Conservation (phyloP, 169 alveolate species). For the Eimeria sp. region DNA sequence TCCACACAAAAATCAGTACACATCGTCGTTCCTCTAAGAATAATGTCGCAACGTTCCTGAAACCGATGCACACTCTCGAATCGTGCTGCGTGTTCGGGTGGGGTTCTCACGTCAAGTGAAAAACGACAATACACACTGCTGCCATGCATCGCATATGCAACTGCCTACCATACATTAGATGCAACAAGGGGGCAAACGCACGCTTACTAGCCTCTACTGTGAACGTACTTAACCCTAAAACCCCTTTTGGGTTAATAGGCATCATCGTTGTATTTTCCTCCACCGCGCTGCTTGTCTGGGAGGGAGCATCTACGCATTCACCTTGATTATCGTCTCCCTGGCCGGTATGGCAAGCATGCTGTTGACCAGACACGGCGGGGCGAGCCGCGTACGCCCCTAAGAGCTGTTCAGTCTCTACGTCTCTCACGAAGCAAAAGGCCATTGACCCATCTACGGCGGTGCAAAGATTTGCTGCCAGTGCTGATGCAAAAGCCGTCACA, state of each 20-base stretch:
- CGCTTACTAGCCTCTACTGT: slow-evolving; percentile 4
- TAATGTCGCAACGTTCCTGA: not conserved
- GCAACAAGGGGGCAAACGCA: not conserved
- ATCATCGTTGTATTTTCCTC: not conserved
- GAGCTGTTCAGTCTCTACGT: slow-evolving; percentile 74
- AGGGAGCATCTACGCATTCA: slow-evolving; percentile 3
- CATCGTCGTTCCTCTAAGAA: not conserved
- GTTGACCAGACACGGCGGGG: not conserved
- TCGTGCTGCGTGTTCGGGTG: not conserved
- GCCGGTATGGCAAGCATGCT: not conserved
- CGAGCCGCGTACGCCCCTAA: slow-evolving; percentile 45
- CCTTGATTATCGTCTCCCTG: not conserved
- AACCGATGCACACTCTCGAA: not conserved
- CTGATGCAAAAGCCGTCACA: slow-evolving; percentile 55
- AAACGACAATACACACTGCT: not conserved
- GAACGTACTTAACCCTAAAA: not conserved
- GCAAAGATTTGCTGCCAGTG: slow-evolving; percentile 56
- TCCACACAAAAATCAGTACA: too few relatives aligned
- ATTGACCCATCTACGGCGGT: slow-evolving; percentile 28
- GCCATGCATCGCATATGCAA: not conserved
- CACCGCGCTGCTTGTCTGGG: not conserved
- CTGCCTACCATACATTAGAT: not conserved
- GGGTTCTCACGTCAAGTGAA: not conserved
- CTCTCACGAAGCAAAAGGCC: slow-evolving; percentile 68
- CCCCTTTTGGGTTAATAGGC: not conserved